Evolutionary conservation across 2,329 filamentous ascomycete genomes (phyloP), one percentile per base, ranked within the genome.

Genomic region (Sporothrix dimorphospora): DNA sequence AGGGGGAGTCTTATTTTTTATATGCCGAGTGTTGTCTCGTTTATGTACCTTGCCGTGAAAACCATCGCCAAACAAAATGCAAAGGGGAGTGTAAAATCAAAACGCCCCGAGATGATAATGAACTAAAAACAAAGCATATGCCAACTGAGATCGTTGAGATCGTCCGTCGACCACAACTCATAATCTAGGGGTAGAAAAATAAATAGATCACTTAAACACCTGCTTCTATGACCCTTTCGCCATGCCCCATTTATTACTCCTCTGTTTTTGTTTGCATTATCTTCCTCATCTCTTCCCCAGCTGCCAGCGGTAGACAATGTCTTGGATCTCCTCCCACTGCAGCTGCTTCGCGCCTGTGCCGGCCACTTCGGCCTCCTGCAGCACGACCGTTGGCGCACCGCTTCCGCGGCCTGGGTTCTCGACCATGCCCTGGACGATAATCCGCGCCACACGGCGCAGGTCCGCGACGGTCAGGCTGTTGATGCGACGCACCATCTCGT

Each of bases 401-500:
- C 90, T 96, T 3, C 96, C 95, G 0, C 84, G 79, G 0, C 95
- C 95, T 0, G 83, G 79, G 80, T 98, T 98, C 74, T 88, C 79
- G 3, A 97, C 91, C 75, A 89, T 80, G 0, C 96, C 96, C 59
- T 91, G 89, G 71, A 98, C 90, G 9, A 99, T 91, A 76, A 89
- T 84, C 76, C 85, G 85, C 5, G 96, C 96, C 3, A 98, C 95
- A 66, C 94, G 86, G 42, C 93, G 86, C 75, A 99, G 83, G 80
- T 99, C 96, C 11, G 88, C 78, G 0, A 97, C 89, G 0, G 92
- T 97, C 72, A 99, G 84, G 6, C 85, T 86, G 79, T 97, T 93
- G 76, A 99, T 99, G 79, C 90, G 90, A 68, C 84, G 85, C 79
- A 95, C 97, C 95, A 99, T 98, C 79, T 98, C 94, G 76, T 89